Conservation (phyloP, 371 early-diverging fungal species). For the Rhizopus microsporus region DNA sequence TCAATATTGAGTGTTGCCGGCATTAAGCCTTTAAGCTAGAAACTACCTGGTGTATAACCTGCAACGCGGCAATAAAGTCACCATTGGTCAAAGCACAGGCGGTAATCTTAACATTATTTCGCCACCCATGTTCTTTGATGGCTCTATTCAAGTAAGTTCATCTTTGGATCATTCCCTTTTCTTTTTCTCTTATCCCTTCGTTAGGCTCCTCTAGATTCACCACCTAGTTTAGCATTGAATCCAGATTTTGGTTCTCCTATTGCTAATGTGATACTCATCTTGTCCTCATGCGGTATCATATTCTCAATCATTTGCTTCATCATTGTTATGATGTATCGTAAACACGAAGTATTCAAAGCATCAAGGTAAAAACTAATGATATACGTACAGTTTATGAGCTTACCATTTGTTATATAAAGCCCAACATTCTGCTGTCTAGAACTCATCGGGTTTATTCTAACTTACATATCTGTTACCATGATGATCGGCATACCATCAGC, state of each 20-base stretch:
- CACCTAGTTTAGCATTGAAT: conserved; percentile 52
- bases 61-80: conserved; percentile 39
- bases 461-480: conserved; percentile 51
- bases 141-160: conserved; percentile 38
- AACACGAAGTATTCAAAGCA: conserved; percentile 58
- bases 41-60: conserved; percentile 60
- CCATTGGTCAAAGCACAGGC: conserved; percentile 50
- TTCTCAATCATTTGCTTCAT: conserved; percentile 37
- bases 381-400: neutral
- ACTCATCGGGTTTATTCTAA: conserved; percentile 54
- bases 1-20: neutral
- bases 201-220: conserved; percentile 55
- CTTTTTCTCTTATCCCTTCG: conserved; percentile 5
- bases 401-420: conserved; percentile 22
- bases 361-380: conserved; percentile 43
- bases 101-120: conserved; percentile 46
- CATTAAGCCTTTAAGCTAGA: conserved; percentile 18
- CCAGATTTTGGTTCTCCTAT: conserved; percentile 47
- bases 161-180: neutral
- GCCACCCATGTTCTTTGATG: conserved; percentile 56
- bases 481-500: conserved; percentile 55
- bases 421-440: conserved; percentile 63
- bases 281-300: conserved; percentile 40
- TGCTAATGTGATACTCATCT: conserved; percentile 45
- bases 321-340: conserved; percentile 38